Percentiles rank a stretch among this genome's conserved stretches.
Evolutionary conservation across 1,284 basidiomycete genomes (phyloP).

Genomic region (Ustilago trichophora): DNA sequence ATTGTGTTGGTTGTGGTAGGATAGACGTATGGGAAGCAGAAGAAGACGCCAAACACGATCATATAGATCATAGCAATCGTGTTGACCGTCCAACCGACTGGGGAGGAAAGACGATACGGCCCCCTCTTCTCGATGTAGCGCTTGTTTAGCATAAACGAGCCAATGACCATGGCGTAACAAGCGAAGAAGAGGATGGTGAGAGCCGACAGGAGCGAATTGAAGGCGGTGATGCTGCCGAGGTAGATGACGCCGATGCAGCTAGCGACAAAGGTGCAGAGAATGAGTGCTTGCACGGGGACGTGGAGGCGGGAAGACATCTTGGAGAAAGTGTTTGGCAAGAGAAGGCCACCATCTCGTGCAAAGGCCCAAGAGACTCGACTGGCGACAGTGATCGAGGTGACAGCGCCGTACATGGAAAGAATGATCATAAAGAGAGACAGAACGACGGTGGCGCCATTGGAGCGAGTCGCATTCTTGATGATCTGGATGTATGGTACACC

Average conservation of each 20-base stretch:
- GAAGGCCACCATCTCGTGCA: slow-evolving; percentile 28
- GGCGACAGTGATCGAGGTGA: slow-evolving; percentile 26
- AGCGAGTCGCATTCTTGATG: slow-evolving; percentile 28
- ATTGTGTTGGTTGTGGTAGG: slow-evolving; percentile 16
- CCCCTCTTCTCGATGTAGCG: slow-evolving; percentile 23
- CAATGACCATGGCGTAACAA: slow-evolving; percentile 30
- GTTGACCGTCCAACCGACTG: slow-evolving; percentile 20
- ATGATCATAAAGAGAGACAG: slow-evolving; percentile 33
- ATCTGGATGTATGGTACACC: slow-evolving; percentile 33
- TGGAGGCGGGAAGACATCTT: slow-evolving; percentile 22
- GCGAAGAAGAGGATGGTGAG: slow-evolving; percentile 38
- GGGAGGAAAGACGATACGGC: slow-evolving; percentile 14
- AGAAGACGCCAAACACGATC: slow-evolving; percentile 27
- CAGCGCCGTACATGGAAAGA: slow-evolving; percentile 32
- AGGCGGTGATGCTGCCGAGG: slow-evolving; percentile 32
- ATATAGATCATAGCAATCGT: slow-evolving; percentile 26
- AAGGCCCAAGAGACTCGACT: slow-evolving; percentile 35
- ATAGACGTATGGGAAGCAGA: slow-evolving; percentile 34
- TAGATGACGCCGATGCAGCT: slow-evolving; percentile 37
- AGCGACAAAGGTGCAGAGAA: slow-evolving; percentile 24
- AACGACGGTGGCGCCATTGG: slow-evolving; percentile 31
- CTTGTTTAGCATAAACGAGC: slow-evolving; percentile 27
- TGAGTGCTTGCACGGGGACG: slow-evolving; percentile 23
- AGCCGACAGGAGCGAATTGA: slow-evolving; percentile 34
- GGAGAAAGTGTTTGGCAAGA: slow-evolving; percentile 14